Percentiles rank a stretch among this genome's conserved stretches.
Conservation (phyloP, 129 eudicot species). For the Flaveria robusta region DNA sequence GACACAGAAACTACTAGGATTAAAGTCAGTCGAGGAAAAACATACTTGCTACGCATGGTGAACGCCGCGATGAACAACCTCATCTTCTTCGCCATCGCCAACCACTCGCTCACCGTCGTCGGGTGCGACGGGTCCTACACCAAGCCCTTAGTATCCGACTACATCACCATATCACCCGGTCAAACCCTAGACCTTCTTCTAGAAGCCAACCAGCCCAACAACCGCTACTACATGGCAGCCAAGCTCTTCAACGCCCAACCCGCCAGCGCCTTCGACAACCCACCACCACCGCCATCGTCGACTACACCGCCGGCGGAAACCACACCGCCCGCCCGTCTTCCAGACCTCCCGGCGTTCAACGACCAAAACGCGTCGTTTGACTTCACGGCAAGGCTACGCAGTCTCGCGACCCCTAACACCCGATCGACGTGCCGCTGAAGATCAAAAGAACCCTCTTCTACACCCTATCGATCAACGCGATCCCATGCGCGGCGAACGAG, state of each 20-base stretch:
- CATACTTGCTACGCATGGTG: slow-evolving; percentile 61
- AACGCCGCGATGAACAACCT: slow-evolving; percentile 71
- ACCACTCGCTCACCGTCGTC: slow-evolving; percentile 58
- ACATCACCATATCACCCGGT: slow-evolving; percentile 59
- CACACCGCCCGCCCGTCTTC: slow-evolving; percentile 27
- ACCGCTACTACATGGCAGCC: slow-evolving; percentile 63
- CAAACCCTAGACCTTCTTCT: slow-evolving; percentile 65
- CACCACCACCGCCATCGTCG: slow-evolving; percentile 52
- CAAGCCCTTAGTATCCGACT: slow-evolving; percentile 45
- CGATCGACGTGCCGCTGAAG: slow-evolving; percentile 43
- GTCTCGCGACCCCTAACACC: slow-evolving; percentile 41
- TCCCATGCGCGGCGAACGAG: slow-evolving; percentile 29
- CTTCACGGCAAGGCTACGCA: slow-evolving; percentile 39
- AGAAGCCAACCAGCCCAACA: slow-evolving; percentile 47
- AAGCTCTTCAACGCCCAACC: slow-evolving; percentile 32
- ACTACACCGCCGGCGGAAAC: too few species aligned
- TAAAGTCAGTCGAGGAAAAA: slow-evolving; percentile 52
- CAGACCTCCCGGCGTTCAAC: slow-evolving; percentile 37
- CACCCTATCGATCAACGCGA: slow-evolving; percentile 38
- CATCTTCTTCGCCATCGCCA: slow-evolving; percentile 46
- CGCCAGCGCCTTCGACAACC: slow-evolving; percentile 26
- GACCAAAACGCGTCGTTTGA: slow-evolving; percentile 33
- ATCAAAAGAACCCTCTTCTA: slow-evolving; percentile 28
- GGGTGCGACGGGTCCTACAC: slow-evolving; percentile 62
- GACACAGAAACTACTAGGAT: slow-evolving; percentile 52